A percentile compares a stretch with the other conserved stretches of the same genome.
These are phyloP conservation scores for Funneliformis caledonium DNA, from an alignment of 371 early-diverging fungal species.

Conservation along the genomic window DNA sequence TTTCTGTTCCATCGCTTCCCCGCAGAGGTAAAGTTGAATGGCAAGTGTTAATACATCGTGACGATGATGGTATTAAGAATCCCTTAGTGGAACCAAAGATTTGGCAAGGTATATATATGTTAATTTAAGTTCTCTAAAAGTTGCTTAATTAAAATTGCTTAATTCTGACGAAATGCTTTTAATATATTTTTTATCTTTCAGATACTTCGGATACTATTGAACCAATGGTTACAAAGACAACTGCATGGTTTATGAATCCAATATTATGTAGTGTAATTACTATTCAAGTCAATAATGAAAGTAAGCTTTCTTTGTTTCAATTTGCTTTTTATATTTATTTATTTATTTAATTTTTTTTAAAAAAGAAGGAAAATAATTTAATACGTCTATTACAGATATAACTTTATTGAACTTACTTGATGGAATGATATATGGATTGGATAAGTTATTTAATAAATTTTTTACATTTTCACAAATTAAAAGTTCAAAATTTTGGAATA, in stretches of 20 bases:
- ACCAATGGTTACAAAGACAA: neutral
- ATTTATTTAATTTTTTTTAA: neutral
- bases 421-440: neutral
- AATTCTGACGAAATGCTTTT: too few relatives aligned
- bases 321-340: neutral
- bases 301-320: neutral
- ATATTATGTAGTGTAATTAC: conserved; percentile 1
- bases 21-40: conserved; percentile 66
- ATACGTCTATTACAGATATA: neutral
- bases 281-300: neutral
- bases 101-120: neutral
- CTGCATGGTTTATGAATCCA: neutral
- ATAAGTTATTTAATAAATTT: neutral
- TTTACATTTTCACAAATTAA: neutral
- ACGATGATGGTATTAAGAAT: neutral
- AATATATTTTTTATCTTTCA: neutral
- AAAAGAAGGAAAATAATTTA: too few relatives aligned
- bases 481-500: conserved; percentile 23
- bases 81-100: neutral
- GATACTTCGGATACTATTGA: neutral
- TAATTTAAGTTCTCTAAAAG: neutral
- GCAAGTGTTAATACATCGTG: conserved; percentile 56
- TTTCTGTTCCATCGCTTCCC: conserved; percentile 65
- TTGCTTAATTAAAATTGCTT: neutral
- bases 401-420: neutral